phyloP scores from a whole-genome alignment of 768 basidiomycete genomes.

The Clathrus columnatus region DNA sequence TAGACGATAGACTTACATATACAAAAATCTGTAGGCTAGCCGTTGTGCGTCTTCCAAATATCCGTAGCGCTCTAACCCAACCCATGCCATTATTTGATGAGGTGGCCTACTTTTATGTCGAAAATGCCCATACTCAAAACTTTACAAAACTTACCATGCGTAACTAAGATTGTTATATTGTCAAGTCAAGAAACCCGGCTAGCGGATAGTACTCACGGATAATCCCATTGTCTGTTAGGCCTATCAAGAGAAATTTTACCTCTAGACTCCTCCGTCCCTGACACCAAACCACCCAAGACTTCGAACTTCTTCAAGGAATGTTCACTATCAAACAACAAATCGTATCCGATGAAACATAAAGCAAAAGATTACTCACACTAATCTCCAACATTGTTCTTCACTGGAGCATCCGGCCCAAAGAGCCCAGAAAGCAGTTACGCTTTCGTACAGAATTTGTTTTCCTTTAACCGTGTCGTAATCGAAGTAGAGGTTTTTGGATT shows the following conservation, averaged over 20 bases:
- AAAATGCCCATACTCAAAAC: not conserved
- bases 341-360: slow-evolving; percentile 2
- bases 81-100: slow-evolving; percentile 98
- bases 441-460: slow-evolving; percentile 91
- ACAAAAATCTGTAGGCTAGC: slow-evolving; percentile 92
- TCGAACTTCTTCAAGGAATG: slow-evolving; percentile 92
- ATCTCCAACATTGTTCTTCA: slow-evolving; percentile 87
- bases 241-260: slow-evolving; percentile 93
- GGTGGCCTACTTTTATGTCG: slow-evolving; percentile 57
- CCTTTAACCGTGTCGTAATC: slow-evolving; percentile 92
- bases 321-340: slow-evolving; percentile 38
- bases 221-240: slow-evolving; percentile 98
- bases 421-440: slow-evolving; percentile 93
- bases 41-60: slow-evolving; percentile 90
- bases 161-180: slow-evolving; percentile 35
- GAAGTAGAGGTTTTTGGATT: slow-evolving; percentile 87
- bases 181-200: slow-evolving; percentile 12
- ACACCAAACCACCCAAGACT: slow-evolving; percentile 89
- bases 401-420: slow-evolving; percentile 97
- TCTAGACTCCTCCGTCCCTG: slow-evolving; percentile 92
- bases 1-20: slow-evolving; percentile 71
- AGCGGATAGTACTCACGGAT: slow-evolving; percentile 55
- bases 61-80: slow-evolving; percentile 92
- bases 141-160: slow-evolving; percentile 43
- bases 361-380: slow-evolving; percentile 60